A percentile compares a stretch with the other conserved stretches of the same genome.
Conservation (phyloP, 768 basidiomycete species). For the Sporobolomyces pararoseus region DNA sequence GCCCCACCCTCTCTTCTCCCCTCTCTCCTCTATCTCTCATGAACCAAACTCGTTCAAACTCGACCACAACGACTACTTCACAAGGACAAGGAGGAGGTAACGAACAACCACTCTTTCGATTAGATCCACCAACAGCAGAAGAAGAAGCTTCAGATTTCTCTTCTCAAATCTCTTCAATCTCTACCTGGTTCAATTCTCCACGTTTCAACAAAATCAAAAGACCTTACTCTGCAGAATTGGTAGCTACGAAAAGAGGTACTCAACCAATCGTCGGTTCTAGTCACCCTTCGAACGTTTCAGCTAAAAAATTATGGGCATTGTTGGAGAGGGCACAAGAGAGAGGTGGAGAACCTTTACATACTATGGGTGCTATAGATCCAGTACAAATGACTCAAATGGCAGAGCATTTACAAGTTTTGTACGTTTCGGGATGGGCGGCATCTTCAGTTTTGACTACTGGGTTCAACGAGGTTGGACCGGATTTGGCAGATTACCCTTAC, state of each 20-base stretch:
- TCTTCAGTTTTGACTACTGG: slow-evolving; percentile 82
- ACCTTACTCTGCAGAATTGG: slow-evolving; percentile 71
- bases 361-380: slow-evolving; percentile 89
- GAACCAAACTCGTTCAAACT: not conserved
- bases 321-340: slow-evolving; percentile 63
- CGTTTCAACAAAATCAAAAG: slow-evolving; percentile 70
- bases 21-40: no score
- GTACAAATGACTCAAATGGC: slow-evolving; percentile 95
- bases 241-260: slow-evolving; percentile 85
- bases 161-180: slow-evolving; percentile 54
- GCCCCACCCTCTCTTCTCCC: not conserved
- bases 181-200: slow-evolving; percentile 68
- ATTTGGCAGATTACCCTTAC: slow-evolving; percentile 88
- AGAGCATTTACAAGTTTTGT: slow-evolving; percentile 74
- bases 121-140: slow-evolving; percentile 40
- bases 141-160: slow-evolving; percentile 43
- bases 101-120: slow-evolving; percentile 39
- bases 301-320: slow-evolving; percentile 75
- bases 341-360: slow-evolving; percentile 72
- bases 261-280: slow-evolving; percentile 72
- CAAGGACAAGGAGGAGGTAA: no score
- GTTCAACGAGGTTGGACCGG: slow-evolving; percentile 86
- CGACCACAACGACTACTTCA: not conserved
- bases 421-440: slow-evolving; percentile 84
- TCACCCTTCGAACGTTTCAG: slow-evolving; percentile 65